Percentiles rank a stretch among this genome's conserved stretches.
These are phyloP conservation scores for Fusarium sp. DNA, from an alignment of 2,329 filamentous ascomycete genomes.

Conservation along the genomic window DNA sequence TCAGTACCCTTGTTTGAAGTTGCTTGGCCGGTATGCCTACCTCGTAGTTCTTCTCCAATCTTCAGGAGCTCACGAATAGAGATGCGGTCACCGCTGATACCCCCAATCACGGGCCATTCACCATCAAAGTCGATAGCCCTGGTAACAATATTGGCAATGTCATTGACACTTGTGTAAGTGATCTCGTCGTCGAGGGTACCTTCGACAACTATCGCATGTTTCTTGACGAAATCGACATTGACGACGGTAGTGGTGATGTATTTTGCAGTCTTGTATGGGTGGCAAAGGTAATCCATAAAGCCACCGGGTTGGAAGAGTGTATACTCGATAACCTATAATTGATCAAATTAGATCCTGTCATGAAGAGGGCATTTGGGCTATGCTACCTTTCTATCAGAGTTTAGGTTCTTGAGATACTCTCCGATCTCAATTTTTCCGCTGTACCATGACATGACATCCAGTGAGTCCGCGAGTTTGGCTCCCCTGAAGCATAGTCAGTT, in stretches of 20 bases:
- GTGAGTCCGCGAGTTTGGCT: not conserved
- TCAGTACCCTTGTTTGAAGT: not conserved
- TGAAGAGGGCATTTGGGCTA: rapidly evolving
- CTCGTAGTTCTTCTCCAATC: not conserved
- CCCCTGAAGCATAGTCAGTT: not conserved
- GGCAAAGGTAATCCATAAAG: constrained; percentile 12
- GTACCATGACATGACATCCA: constrained; percentile 4
- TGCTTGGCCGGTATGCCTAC: rapidly evolving
- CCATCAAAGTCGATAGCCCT: not conserved
- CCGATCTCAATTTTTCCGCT: not conserved
- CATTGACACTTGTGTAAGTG: not conserved
- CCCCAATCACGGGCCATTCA: not conserved
- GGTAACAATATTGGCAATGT: not conserved
- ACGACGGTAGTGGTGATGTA: not conserved
- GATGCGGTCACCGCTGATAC: not conserved
- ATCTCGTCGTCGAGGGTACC: not conserved
- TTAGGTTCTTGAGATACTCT: not conserved
- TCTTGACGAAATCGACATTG: not conserved
- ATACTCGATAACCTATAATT: constrained; percentile 1
- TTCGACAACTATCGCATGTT: not conserved
- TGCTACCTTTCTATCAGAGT: not conserved
- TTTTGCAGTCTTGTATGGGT: not conserved
- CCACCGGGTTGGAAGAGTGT: not conserved
- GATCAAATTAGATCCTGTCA: rapidly evolving
- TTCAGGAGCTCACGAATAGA: not conserved